Evolutionary conservation across 179 eudicot species (phyloP).

Genomic region (Drosera spatulata): DNA sequence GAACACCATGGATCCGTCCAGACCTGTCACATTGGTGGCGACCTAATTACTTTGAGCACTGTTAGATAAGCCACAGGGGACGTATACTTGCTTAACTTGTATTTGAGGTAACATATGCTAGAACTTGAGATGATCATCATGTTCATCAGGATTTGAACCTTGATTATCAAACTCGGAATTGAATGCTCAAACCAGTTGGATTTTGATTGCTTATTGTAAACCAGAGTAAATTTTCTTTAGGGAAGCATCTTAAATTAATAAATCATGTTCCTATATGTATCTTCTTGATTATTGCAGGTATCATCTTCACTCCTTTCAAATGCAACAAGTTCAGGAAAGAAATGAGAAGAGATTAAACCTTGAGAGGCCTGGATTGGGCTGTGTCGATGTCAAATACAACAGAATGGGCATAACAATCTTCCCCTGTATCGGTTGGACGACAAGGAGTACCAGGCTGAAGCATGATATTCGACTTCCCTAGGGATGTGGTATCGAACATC

Average conservation of each 20-base stretch:
- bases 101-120: too few species aligned
- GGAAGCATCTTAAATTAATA: too few species aligned
- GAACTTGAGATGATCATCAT: too few species aligned
- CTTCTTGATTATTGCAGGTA: neutral
- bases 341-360: conserved; percentile 11
- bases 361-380: conserved; percentile 19
- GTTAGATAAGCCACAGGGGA: too few species aligned
- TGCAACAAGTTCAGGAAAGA: neutral
- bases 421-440: neutral
- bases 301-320: too few species aligned
- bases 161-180: too few species aligned
- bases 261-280: neutral
- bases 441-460: conserved; percentile 10
- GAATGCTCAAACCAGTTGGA: too few species aligned
- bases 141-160: too few species aligned
- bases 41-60: too few species aligned
- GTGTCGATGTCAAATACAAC: conserved; percentile 20
- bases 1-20: conserved; percentile 66
- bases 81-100: too few species aligned
- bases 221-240: too few species aligned
- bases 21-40: conserved; percentile 9
- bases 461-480: conserved; percentile 40
- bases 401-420: conserved; percentile 29
- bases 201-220: too few species aligned
- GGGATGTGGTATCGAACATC: conserved; percentile 48